A percentile compares a stretch with the other conserved stretches of the same genome.
Evolutionary conservation across 1,139 yeast genomes (phyloP).

Genomic region (Pneumocystis canis): DNA sequence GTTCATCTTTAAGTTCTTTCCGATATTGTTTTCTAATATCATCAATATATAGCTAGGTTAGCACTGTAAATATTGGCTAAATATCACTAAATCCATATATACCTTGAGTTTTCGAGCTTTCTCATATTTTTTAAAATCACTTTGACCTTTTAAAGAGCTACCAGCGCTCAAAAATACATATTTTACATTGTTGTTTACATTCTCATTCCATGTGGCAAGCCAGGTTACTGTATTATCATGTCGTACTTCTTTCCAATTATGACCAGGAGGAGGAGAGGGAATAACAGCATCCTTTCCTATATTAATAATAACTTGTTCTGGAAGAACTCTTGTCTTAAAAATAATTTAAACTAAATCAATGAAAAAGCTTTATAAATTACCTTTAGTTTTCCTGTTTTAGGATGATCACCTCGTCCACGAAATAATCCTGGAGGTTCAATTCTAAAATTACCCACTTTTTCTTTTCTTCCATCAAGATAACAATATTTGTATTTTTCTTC

Average conservation of each 20-base stretch:
- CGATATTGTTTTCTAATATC: constrained; percentile 63
- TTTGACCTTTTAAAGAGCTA: constrained; percentile 79
- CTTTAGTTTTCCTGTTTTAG: constrained; percentile 71
- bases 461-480: constrained; percentile 70
- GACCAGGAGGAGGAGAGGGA: constrained; percentile 80
- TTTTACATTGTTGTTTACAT: constrained; percentile 66
- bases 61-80: constrained; percentile 32
- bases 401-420: constrained; percentile 94
- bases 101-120: constrained; percentile 60
- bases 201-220: constrained; percentile 96
- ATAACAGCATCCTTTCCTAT: constrained; percentile 55
- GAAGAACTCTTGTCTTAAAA: constrained; percentile 43
- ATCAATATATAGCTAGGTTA: constrained; percentile 31
- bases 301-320: constrained; percentile 80
- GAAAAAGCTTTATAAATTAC: not conserved
- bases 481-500: constrained; percentile 80
- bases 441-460: constrained; percentile 83
- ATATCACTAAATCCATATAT: not conserved
- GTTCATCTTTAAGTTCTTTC: constrained; percentile 50
- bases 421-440: constrained; percentile 94
- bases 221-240: constrained; percentile 88
- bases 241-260: constrained; percentile 73
- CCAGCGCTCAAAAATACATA: constrained; percentile 86
- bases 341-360: constrained; percentile 12
- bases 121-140: constrained; percentile 83